Base-by-base conservation (phyloP, 1,284 basidiomycete species). In the Heliocybe sulcata region DNA sequence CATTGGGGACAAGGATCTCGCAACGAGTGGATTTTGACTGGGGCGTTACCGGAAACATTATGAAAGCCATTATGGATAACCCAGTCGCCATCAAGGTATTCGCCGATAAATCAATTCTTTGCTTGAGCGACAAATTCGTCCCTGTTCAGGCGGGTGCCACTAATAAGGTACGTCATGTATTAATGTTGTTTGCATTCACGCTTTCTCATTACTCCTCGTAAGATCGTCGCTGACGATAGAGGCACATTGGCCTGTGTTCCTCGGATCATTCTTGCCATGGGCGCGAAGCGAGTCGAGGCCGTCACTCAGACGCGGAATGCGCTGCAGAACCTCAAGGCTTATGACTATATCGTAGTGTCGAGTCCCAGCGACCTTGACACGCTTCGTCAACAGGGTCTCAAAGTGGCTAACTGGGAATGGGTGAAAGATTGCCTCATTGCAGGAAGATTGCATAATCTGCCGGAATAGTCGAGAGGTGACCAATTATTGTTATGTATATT, bases 361-460 rank as follows among this genome's bases (percentile, higher is more conserved):
- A 80, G 86, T 47, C 64, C 67, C 16, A 54, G 64, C 2, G 63
- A 71, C 3, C 58, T 67, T 10, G 59, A 66, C 2, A 63, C 65
- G 14, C 61, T 69, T 42, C 59, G 67, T 33, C 58, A 67, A 8
- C 63, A 64, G 48, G 65, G 61, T 4, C 70, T 61, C 27, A 66
- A 66, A 23, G 66, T 74, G 29, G 79, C 80, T 3, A 71, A 78
- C 56, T 80, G 88, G 64, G 65, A 67, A 22, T 94, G 91, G 91
- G 79, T 94, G 49, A 94, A 94, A 67, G 82, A 91, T 53, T 90
- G 88, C 62, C 71, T 94, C 38, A 80, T 90, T 60, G 73, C 80
- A 16, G 47, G 47, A n/a, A 49, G 47, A 49, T 22, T 49, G 12
- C 25, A 25, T 4, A 11, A 25, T 29, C 10, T 25, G 47, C 47